Conservation (phyloP, 345 rosid genomes). For the Salix purpurea region DNA sequence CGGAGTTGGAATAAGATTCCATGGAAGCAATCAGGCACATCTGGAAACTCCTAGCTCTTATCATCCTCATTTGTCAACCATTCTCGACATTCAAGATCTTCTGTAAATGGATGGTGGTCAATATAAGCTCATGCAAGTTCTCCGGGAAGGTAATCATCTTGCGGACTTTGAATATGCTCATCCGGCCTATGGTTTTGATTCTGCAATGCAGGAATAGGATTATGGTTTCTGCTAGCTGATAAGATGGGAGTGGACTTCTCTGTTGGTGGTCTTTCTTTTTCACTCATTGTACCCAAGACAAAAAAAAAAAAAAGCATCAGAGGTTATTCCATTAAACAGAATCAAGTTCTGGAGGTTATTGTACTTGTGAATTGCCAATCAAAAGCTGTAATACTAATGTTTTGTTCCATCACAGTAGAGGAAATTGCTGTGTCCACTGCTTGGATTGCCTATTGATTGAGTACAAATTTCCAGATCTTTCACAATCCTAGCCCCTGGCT, state of each 20-base stretch:
- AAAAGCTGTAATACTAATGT: no score
- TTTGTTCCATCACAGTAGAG: no score
- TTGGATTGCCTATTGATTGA: no score
- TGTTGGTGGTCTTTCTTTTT: neutral
- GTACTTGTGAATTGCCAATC: no score
- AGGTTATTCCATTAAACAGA: neutral
- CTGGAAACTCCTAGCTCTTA: neutral
- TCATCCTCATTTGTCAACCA: neutral
- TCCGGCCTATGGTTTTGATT: neutral
- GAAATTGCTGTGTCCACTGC: no score
- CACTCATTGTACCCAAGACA: neutral
- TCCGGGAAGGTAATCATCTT: neutral
- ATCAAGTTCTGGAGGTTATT: neutral
- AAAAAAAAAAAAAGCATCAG: neutral
- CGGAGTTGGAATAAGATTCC: neutral
- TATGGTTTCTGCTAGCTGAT: neutral
- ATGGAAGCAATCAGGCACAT: neutral
- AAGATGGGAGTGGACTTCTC: neutral
- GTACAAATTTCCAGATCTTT: no score
- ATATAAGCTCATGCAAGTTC: neutral
- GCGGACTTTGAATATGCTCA: neutral
- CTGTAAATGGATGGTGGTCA: neutral
- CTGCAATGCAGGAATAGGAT: neutral
- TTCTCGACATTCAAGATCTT: neutral
- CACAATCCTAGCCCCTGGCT: no score